Base-by-base conservation (phyloP, 208 protist genomes). In the Angomonas desouzai region DNA sequence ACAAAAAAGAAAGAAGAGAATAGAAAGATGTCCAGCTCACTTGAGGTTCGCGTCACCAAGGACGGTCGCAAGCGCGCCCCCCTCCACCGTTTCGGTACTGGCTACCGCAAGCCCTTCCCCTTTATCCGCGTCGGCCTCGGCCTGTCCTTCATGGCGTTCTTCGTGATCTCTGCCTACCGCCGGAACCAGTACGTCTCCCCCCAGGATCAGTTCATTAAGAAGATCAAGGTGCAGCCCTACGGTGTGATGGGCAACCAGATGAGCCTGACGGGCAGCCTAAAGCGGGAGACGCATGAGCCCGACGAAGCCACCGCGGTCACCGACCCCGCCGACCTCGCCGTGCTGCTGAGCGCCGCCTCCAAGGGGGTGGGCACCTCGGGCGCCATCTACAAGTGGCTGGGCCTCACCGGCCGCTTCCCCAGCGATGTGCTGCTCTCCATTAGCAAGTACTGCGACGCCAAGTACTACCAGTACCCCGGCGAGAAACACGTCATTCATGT, bases 331-430 rank as follows among this genome's bases (percentile, higher is more conserved):
- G 85, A 89, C 51, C 67, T 92, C 40, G 74, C 81, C 61, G 55
- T 80, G 33, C 74, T 93, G 55, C 82, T 90, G 56, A 83, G 75
- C 30, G 77, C 74, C 11, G 77, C 76, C 18, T 70, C 57, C 38
- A 72, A 72, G 34, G 87, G 81, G 2, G 76, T 61, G 1, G 90
- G 87, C 20, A 87, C 90, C 6, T 87, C 90, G 0, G 78, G 83
- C 20, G 84, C 86, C 2, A 93, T 96, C 53, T 93, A 93, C 79
- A 90, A 90, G 49, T 92, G 85, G 87, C 63, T 91, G 22, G 77
- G 83, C 4, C 73, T 90, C 20, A 70, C 72, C 40, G 79, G 72
- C n/a, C 63, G 55, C 20, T 90, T 93, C 62, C 85, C 84, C 0
- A 66, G 81, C 43, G 83, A 91, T 25, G 81, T 93, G 16, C 78